Percentiles rank a stretch among this genome's conserved stretches.
phyloP scores from a whole-genome alignment of 2,329 filamentous ascomycete species.

The Colletotrichum musicola region DNA sequence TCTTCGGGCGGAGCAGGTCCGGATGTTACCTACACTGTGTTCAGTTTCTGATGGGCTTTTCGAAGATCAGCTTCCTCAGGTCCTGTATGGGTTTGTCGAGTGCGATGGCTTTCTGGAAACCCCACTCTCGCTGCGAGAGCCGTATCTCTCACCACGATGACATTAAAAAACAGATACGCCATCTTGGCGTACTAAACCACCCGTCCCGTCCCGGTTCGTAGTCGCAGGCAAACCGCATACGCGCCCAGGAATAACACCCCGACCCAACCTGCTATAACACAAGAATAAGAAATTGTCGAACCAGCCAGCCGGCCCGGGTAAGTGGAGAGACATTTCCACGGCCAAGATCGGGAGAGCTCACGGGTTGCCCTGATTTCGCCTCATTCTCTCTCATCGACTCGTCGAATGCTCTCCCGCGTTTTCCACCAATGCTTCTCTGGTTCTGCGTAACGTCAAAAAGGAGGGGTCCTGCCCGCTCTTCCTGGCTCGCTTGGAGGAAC shows the following conservation, averaged over 20 bases:
- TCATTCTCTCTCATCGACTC: slow-evolving; percentile 11
- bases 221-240: background rate
- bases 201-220: background rate
- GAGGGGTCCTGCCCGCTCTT: background rate
- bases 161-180: background rate
- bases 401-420: background rate
- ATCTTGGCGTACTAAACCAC: background rate
- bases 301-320: background rate
- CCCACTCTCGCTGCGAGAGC: no score
- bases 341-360: slow-evolving; percentile 7
- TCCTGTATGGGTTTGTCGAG: background rate
- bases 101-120: no score
- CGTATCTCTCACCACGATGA: background rate
- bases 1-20: background rate
- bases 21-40: background rate
- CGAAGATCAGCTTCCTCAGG: background rate
- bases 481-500: no score
- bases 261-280: background rate
- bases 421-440: slow-evolving; percentile 22
- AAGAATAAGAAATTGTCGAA: background rate
- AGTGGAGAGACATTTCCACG: slow-evolving; percentile 9
- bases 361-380: slow-evolving; percentile 9
- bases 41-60: background rate
- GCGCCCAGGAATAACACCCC: background rate
- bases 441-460: background rate